Evolutionary conservation across 495 filamentous ascomycete species (phyloP).

Genomic region (Cercophora samala): DNA sequence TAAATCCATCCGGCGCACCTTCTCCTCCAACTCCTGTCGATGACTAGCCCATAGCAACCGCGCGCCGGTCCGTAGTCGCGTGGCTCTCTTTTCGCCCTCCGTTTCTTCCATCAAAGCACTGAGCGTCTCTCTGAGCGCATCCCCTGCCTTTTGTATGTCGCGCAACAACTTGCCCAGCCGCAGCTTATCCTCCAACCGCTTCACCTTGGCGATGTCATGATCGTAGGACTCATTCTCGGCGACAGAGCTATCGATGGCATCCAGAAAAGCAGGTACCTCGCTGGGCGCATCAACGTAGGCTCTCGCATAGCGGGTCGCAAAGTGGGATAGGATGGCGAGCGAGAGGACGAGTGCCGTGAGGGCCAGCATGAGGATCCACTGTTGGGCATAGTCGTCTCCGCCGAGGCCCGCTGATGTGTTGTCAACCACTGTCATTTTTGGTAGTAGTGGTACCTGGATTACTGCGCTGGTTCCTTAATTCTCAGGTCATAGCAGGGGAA

Average conservation of each 20-base stretch:
- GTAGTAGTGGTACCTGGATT: not conserved
- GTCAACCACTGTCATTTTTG: conserved; percentile 32
- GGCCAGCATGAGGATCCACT: conserved; percentile 45
- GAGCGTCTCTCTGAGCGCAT: conserved; percentile 49
- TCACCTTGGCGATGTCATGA: conserved; percentile 49
- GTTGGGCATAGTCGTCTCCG: conserved; percentile 34
- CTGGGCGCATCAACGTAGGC: conserved; percentile 48
- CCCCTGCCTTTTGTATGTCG: conserved; percentile 56
- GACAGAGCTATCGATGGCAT: conserved; percentile 48
- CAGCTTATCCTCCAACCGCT: conserved; percentile 50
- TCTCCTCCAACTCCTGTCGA: conserved; percentile 44
- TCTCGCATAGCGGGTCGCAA: conserved; percentile 41
- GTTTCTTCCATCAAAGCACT: conserved; percentile 45
- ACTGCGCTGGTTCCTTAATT: not conserved
- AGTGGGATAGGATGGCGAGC: conserved; percentile 41
- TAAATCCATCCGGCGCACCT: conserved; percentile 57
- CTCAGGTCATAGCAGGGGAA: conserved; percentile 8
- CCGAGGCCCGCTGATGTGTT: not conserved
- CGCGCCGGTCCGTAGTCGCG: conserved; percentile 44
- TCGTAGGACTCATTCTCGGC: conserved; percentile 54
- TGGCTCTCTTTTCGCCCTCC: conserved; percentile 20
- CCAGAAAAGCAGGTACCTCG: conserved; percentile 50
- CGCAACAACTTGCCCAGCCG: conserved; percentile 49
- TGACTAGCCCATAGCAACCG: conserved; percentile 50
- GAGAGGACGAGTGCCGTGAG: conserved; percentile 50